These are phyloP conservation scores for Achaetomiella virescens DNA, from an alignment of 495 filamentous ascomycete genomes.

Conservation along the genomic window DNA sequence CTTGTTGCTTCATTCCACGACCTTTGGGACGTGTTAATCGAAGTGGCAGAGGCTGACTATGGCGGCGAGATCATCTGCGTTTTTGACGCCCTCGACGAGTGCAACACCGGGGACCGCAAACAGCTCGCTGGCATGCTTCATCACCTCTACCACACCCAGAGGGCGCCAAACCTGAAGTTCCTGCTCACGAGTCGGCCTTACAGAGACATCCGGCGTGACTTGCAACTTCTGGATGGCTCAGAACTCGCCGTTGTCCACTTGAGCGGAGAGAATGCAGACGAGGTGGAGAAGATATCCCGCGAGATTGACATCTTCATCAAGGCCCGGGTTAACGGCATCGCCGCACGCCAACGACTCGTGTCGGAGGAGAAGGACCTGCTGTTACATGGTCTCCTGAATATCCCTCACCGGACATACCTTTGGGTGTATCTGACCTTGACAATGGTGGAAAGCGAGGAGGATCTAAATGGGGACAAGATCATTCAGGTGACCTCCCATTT, in stretches of 20 bases:
- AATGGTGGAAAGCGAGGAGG: background rate
- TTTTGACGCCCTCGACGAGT: slow-evolving; percentile 46
- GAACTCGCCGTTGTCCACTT: slow-evolving; percentile 35
- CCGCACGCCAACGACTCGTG: background rate
- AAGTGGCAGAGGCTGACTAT: slow-evolving; percentile 26
- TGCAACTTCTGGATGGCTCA: slow-evolving; percentile 20
- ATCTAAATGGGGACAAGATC: background rate
- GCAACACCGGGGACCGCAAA: slow-evolving; percentile 12
- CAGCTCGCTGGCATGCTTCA: slow-evolving; percentile 13
- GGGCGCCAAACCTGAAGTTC: slow-evolving; percentile 35
- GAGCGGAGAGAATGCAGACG: slow-evolving; percentile 16
- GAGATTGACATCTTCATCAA: slow-evolving; percentile 15
- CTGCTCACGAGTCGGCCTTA: slow-evolving; percentile 48
- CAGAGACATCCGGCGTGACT: slow-evolving; percentile 29
- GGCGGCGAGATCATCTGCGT: slow-evolving; percentile 45
- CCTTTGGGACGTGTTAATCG: too few relatives aligned
- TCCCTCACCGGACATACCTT: slow-evolving; percentile 9
- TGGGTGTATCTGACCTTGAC: slow-evolving; percentile 14
- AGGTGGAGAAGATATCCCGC: slow-evolving; percentile 4
- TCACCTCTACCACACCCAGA: slow-evolving; percentile 9
- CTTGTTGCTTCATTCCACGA: too few relatives aligned
- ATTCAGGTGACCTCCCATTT: background rate
- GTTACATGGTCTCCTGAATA: background rate
- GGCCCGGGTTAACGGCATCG: background rate
- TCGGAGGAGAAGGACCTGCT: slow-evolving; percentile 4